Percentiles rank a stretch among this genome's conserved stretches.
These are phyloP conservation scores for Tolypocladium cylindrosporum DNA, from an alignment of 2,329 filamentous ascomycete species.

Conservation along the genomic window DNA sequence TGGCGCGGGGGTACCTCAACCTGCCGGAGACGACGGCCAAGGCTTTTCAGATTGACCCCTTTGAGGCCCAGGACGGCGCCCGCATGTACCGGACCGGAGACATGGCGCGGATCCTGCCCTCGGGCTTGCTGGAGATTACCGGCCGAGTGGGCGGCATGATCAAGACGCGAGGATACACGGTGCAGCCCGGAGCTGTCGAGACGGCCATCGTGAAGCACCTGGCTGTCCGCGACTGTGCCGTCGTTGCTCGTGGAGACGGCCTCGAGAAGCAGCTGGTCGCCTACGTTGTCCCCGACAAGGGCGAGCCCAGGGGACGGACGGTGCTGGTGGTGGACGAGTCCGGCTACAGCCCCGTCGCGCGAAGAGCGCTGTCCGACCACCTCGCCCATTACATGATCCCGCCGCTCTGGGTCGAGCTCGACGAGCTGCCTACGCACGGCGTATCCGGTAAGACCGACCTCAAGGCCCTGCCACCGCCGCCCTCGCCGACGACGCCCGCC, in stretches of 20 bases:
- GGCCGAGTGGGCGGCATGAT: slow-evolving; percentile 72
- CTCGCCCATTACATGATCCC: slow-evolving; percentile 81
- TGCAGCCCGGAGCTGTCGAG: slow-evolving; percentile 69
- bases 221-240: slow-evolving; percentile 61
- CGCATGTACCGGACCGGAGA: slow-evolving; percentile 71
- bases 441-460: slow-evolving; percentile 74
- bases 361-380: slow-evolving; percentile 52
- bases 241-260: slow-evolving; percentile 65
- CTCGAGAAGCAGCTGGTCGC: slow-evolving; percentile 67
- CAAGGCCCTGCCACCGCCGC: slow-evolving; percentile 59
- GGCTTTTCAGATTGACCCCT: slow-evolving; percentile 59
- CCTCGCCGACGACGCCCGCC: slow-evolving; percentile 35
- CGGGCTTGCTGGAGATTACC: slow-evolving; percentile 63
- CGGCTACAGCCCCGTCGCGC: slow-evolving; percentile 60
- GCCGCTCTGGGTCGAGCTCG: slow-evolving; percentile 63
- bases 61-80: slow-evolving; percentile 45
- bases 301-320: slow-evolving; percentile 46
- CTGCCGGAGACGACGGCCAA: slow-evolving; percentile 68
- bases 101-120: slow-evolving; percentile 55
- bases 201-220: slow-evolving; percentile 60
- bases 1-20: slow-evolving; percentile 71
- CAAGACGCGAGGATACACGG: slow-evolving; percentile 69
- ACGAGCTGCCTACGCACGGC: slow-evolving; percentile 61
- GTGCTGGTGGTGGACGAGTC: slow-evolving; percentile 57
- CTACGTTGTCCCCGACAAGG: slow-evolving; percentile 61